Evolutionary conservation across 768 basidiomycete genomes (phyloP).

Genomic region (Naematelia aurantialba): DNA sequence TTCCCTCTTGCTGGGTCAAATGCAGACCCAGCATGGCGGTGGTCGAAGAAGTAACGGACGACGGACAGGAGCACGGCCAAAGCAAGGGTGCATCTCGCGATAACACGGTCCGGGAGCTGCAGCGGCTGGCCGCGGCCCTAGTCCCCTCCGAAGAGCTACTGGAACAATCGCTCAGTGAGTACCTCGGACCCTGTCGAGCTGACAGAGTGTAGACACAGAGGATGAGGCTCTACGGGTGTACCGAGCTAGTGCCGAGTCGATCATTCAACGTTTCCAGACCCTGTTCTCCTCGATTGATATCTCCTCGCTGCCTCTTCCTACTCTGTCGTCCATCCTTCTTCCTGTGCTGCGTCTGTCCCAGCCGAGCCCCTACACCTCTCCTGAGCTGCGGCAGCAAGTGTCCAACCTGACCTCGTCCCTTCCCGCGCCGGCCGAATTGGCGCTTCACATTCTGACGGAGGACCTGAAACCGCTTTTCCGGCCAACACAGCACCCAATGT

Average conservation of each 20-base stretch:
- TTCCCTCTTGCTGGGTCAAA: not conserved
- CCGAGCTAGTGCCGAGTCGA: not conserved
- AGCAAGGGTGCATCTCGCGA: no score
- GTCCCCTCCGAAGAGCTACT: no score
- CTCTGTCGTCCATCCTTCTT: not conserved
- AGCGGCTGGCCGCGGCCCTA: no score
- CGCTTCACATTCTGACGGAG: slow-evolving; percentile 18
- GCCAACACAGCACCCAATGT: slow-evolving; percentile 35
- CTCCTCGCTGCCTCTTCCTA: not conserved
- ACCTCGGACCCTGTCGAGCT: no score
- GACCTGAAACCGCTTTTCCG: slow-evolving; percentile 24
- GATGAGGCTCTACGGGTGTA: not conserved
- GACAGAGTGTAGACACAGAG: no score
- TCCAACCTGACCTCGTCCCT: not conserved
- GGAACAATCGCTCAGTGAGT: no score
- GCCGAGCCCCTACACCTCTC: not conserved
- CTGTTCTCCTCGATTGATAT: not conserved
- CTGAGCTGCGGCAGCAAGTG: not conserved
- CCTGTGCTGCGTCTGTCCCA: slow-evolving; percentile 1
- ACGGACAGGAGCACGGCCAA: not conserved
- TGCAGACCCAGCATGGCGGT: slow-evolving; percentile 21
- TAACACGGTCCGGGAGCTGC: no score
- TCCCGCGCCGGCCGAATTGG: not conserved
- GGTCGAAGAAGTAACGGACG: slow-evolving; percentile 31
- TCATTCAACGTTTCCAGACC: not conserved